Conservation (phyloP, 805 yeast genomes). For the Yamadazyma insecticola region DNA sequence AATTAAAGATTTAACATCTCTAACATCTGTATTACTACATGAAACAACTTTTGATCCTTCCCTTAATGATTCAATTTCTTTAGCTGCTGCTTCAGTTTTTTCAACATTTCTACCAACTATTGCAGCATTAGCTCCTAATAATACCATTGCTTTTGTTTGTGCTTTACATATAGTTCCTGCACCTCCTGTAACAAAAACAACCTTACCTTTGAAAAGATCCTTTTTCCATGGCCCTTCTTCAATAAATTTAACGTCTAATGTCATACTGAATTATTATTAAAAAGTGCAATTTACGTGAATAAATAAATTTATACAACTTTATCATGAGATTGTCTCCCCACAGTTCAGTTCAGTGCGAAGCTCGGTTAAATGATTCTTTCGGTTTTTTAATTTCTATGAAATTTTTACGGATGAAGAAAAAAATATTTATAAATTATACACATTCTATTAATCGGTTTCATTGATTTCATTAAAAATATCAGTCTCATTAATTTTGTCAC, state of each 20-base stretch:
- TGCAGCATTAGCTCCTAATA: conserved; percentile 84
- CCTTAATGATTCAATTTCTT: conserved; percentile 52
- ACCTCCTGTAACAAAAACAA: conserved; percentile 90
- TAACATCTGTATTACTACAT: conserved; percentile 68
- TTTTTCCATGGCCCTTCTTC: conserved; percentile 42
- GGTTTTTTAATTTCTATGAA: too few relatives aligned
- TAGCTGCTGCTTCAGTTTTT: conserved; percentile 64
- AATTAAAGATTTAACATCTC: conserved; percentile 54
- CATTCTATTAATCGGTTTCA: too few relatives aligned
- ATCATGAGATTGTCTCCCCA: too few relatives aligned
- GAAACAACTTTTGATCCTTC: conserved; percentile 64
- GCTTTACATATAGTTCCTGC: conserved; percentile 91
- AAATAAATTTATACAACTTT: too few relatives aligned
- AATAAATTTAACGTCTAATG: conserved; percentile 15
- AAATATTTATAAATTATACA: too few relatives aligned
- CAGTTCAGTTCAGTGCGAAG: too few relatives aligned
- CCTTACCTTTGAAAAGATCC: conserved; percentile 74
- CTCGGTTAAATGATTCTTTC: too few relatives aligned
- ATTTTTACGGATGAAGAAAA: too few relatives aligned
- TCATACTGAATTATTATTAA: too few relatives aligned
- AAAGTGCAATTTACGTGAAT: too few relatives aligned
- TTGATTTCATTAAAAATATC: too few relatives aligned
- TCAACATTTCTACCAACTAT: conserved; percentile 72
- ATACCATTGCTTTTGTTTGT: conserved; percentile 78
- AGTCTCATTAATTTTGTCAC: too few relatives aligned